A percentile compares a stretch with the other conserved stretches of the same genome.
Conservation (phyloP, 169 alveolate genomes). For the Theileria annulata region DNA sequence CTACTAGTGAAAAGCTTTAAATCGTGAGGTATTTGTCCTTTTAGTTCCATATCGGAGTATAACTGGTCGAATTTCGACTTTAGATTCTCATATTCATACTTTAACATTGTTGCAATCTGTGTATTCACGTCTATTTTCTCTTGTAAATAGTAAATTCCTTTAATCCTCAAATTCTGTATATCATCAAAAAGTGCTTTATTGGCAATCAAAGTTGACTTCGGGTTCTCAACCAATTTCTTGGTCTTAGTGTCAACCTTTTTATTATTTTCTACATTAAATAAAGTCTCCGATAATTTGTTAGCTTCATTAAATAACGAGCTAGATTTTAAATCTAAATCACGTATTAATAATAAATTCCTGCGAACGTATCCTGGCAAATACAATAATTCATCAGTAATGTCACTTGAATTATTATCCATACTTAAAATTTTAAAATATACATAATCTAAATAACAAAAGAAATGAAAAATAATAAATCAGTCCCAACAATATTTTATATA, state of each 20-base stretch:
- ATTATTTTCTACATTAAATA: not conserved
- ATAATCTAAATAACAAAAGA: no score
- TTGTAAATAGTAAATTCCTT: conserved; percentile 63
- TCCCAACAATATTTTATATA: not conserved
- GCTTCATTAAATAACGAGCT: conserved; percentile 42
- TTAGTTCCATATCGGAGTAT: conserved; percentile 74
- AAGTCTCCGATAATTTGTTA: conserved; percentile 19
- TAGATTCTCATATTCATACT: conserved; percentile 71
- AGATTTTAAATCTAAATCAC: conserved; percentile 54
- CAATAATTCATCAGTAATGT: conserved; percentile 61
- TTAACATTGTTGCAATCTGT: conserved; percentile 72
- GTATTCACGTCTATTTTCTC: conserved; percentile 75
- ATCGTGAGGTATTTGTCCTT: conserved; percentile 71
- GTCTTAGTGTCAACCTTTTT: conserved; percentile 2
- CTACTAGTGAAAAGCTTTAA: conserved; percentile 15
- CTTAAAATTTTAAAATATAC: not conserved
- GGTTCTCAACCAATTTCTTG: not conserved
- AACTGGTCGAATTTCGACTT: conserved; percentile 69
- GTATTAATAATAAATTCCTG: conserved; percentile 56
- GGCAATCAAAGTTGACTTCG: not conserved
- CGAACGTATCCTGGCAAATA: conserved; percentile 61
- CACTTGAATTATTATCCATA: conserved; percentile 49
- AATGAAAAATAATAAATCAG: no score
- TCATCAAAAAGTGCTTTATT: conserved; percentile 18
- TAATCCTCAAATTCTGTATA: conserved; percentile 62